Evolutionary conservation across 2,329 filamentous ascomycete genomes (phyloP).

Genomic region (Graphium sp.): DNA sequence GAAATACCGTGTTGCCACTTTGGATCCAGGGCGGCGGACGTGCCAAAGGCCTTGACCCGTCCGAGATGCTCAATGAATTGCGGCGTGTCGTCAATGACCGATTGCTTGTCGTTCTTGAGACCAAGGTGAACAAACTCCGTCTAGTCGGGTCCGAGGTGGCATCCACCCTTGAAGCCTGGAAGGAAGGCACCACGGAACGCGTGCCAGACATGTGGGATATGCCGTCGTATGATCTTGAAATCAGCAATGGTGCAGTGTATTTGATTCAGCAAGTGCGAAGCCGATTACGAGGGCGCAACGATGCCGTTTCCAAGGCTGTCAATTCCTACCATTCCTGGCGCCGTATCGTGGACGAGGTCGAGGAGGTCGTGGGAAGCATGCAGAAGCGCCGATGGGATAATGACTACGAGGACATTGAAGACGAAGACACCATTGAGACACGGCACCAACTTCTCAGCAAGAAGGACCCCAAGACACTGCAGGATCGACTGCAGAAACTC

Average conservation of each 20-base stretch:
- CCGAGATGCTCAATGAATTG: conserved; percentile 50
- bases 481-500: conserved; percentile 38
- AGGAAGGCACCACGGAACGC: conserved; percentile 29
- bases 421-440: conserved; percentile 52
- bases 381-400: conserved; percentile 59
- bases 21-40: conserved; percentile 58
- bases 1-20: conserved; percentile 52
- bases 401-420: conserved; percentile 55
- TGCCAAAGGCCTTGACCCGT: conserved; percentile 48
- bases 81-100: conserved; percentile 53
- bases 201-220: conserved; percentile 50
- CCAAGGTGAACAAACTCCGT: conserved; percentile 46
- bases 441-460: conserved; percentile 52
- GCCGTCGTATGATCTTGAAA: conserved; percentile 45
- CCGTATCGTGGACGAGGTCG: conserved; percentile 51
- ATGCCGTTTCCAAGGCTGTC: conserved; percentile 44
- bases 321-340: conserved; percentile 58
- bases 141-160: conserved; percentile 49
- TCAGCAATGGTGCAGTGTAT: conserved; percentile 43
- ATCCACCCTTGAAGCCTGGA: conserved; percentile 43
- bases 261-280: conserved; percentile 57
- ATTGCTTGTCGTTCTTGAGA: conserved; percentile 44
- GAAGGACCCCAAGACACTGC: conserved; percentile 51
- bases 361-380: conserved; percentile 45
- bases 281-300: conserved; percentile 55